These are phyloP conservation scores for Biscogniauxia mediterranea DNA, from an alignment of 2,329 filamentous ascomycete species.

Conservation along the genomic window DNA sequence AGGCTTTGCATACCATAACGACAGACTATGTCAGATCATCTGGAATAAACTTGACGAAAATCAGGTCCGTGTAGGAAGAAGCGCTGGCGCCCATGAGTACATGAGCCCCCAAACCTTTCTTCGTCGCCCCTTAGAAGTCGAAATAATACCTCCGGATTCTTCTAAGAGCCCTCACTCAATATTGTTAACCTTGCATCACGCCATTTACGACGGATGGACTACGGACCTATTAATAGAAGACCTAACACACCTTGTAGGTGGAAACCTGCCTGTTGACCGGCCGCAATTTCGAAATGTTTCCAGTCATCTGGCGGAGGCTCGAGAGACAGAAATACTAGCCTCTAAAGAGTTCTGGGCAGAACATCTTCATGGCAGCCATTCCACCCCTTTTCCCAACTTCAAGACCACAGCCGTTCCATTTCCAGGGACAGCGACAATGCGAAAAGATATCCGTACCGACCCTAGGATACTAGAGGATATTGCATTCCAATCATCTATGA, in stretches of 20 bases:
- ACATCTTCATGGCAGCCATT: constrained; percentile 57
- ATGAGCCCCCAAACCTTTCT: constrained; percentile 46
- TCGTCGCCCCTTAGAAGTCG: constrained; percentile 58
- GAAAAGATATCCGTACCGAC: constrained; percentile 35
- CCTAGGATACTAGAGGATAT: constrained; percentile 34
- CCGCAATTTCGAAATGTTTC: constrained; percentile 63
- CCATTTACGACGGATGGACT: constrained; percentile 92
- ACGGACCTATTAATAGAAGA: constrained; percentile 72
- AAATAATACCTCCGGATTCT: constrained; percentile 40
- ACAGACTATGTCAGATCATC: constrained; percentile 60
- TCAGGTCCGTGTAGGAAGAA: constrained; percentile 41
- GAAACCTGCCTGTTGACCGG: constrained; percentile 34
- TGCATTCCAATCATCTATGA: constrained; percentile 46
- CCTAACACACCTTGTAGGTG: constrained; percentile 50
- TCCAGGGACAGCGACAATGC: constrained; percentile 27
- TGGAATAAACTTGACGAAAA: constrained; percentile 51
- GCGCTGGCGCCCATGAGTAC: constrained; percentile 27
- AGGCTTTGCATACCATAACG: constrained; percentile 62
- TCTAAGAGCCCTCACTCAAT: constrained; percentile 29
- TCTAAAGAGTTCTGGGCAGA: constrained; percentile 68
- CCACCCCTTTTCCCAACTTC: constrained; percentile 58
- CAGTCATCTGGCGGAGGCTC: constrained; percentile 37
- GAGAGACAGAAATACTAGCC: constrained; percentile 33
- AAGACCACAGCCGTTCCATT: constrained; percentile 36
- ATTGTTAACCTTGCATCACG: constrained; percentile 70